phyloP scores from a whole-genome alignment of 2,329 filamentous ascomycete genomes.

The Thielaviopsis ethacetica region DNA sequence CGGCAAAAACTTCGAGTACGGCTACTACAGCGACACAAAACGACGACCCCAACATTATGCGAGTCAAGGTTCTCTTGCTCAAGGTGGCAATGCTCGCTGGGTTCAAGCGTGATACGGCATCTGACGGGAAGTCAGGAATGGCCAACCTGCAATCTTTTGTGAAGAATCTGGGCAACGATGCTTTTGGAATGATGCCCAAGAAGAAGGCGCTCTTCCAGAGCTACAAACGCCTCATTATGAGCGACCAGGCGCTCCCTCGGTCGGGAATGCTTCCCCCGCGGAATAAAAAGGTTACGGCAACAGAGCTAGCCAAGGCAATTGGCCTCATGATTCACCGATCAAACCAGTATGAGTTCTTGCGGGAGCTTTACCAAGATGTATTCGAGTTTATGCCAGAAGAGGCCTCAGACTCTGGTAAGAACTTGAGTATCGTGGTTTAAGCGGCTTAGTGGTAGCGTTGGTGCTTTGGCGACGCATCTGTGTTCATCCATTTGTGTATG shows the following conservation, averaged over 20 bases:
- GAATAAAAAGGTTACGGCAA: conserved; percentile 45
- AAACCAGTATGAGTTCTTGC: conserved; percentile 61
- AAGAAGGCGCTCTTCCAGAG: conserved; percentile 57
- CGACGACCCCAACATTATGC: conserved; percentile 62
- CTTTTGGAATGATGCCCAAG: conserved; percentile 58
- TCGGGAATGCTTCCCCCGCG: conserved; percentile 28
- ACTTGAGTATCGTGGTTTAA: conserved; percentile 42
- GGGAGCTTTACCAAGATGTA: conserved; percentile 68
- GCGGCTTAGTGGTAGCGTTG: background rate
- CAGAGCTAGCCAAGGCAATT: conserved; percentile 69
- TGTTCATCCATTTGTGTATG: background rate
- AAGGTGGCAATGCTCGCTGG: conserved; percentile 78
- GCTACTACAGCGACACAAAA: conserved; percentile 50
- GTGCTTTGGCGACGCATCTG: too few relatives aligned
- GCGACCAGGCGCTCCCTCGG: conserved; percentile 43
- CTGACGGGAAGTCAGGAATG: conserved; percentile 27
- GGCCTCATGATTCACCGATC: conserved; percentile 54
- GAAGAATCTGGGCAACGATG: conserved; percentile 55
- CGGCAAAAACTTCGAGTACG: conserved; percentile 49
- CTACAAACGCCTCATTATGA: conserved; percentile 66
- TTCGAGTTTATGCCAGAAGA: conserved; percentile 77
- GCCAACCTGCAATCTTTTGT: conserved; percentile 57
- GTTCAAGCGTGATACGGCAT: conserved; percentile 45
- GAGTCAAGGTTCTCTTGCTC: conserved; percentile 63
- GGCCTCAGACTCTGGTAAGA: conserved; percentile 44